These are phyloP conservation scores for Ochetophila trinervis DNA, from an alignment of 306 rosid genomes.

Conservation along the genomic window DNA sequence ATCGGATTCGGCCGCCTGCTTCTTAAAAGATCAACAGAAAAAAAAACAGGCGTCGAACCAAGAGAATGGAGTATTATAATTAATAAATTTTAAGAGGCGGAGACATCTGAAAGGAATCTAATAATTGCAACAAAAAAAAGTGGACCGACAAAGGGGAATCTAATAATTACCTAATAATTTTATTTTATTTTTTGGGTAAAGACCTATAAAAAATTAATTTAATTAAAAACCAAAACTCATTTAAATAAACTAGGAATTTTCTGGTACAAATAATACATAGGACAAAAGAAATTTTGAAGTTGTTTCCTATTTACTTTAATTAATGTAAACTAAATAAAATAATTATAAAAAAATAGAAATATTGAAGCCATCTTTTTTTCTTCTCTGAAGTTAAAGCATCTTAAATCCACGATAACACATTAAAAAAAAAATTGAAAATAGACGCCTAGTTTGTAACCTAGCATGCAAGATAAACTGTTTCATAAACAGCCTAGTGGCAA, in stretches of 20 bases:
- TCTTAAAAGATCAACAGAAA: background rate
- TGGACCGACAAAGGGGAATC: constrained; percentile 24
- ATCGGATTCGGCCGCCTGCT: background rate
- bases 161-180: constrained; percentile 16
- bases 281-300: background rate
- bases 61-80: background rate
- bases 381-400: too few relatives aligned
- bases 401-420: too few relatives aligned
- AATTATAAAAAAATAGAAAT: background rate
- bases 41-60: background rate
- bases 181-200: background rate
- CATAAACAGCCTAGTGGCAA: too few relatives aligned
- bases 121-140: constrained; percentile 16
- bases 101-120: constrained; percentile 8
- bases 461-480: too few relatives aligned
- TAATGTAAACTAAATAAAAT: background rate
- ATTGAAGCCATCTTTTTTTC: background rate
- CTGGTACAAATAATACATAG: too few relatives aligned
- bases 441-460: too few relatives aligned
- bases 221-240: background rate
- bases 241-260: background rate
- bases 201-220: background rate
- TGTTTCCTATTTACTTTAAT: background rate
- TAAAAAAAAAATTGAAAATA: too few relatives aligned
- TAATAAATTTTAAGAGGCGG: background rate